Evolutionary conservation across 1,284 basidiomycete genomes (phyloP), one percentile per base, ranked within the genome.

Genomic region (Athelia sp.): DNA sequence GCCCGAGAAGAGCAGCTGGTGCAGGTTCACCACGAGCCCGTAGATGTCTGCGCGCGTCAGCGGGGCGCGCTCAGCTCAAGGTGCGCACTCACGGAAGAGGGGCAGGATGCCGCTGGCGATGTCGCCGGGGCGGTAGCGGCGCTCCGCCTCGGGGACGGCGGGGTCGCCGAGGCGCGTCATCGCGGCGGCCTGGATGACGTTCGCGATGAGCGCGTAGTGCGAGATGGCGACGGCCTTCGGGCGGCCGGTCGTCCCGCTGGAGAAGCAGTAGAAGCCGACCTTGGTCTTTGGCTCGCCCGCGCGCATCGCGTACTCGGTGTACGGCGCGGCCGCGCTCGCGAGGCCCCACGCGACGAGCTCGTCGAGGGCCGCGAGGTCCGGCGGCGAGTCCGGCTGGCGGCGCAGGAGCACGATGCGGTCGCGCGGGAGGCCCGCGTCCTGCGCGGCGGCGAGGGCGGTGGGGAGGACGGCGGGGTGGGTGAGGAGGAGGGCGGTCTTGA

Each of bases 161-260:
- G 36, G 36, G 19, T 40, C 36, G 19, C 19, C 36, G 15, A 40
- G 19, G n/a, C 36, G 71, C 50, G 72, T 70, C 57, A 80, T 78
- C n/a, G 67, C 63, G 3, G 75, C 75, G 57, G 74, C 75, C 62
- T 86, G 84, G 15, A 87, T 64, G 4, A 86, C 63, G 59, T 89
- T 90, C 31, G 83, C 76, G 44, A 88, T 80, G 2, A 86, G 73
- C 0, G 76, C 65, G 58, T 77, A 81, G 60, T 90, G 87, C 1
- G 87, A 68, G 53, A 90, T 85, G 13, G 72, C 73, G 21, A 90
- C 82, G 4, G 87, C 36, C 36, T 40, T 92, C 1, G 90, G 86
- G 58, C 78, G 81, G 6, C 90, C 90, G 54, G 90, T 93, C 1
- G 90, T 93, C 15, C 90, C 90, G 50, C 84, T 88, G 0, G 87